These are phyloP conservation scores for Rhodosporidiobolus odoratus DNA, from an alignment of 768 basidiomycete genomes.

Conservation along the genomic window DNA sequence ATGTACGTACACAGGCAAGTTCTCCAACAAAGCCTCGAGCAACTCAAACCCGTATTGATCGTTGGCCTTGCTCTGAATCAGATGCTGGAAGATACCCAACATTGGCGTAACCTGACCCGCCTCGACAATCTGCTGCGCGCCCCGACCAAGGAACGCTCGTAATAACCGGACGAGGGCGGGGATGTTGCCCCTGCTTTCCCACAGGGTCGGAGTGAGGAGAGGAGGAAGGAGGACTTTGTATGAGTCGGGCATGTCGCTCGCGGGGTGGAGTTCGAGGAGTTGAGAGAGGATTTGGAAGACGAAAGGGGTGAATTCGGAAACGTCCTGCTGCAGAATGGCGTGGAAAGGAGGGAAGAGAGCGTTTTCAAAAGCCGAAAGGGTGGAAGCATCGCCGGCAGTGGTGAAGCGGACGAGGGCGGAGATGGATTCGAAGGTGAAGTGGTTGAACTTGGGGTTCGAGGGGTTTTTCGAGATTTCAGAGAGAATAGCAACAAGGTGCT, in stretches of 20 bases:
- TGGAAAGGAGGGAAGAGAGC: constrained; percentile 82
- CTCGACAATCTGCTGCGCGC: constrained; percentile 61
- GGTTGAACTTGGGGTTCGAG: constrained; percentile 94
- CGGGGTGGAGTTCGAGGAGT: constrained; percentile 76
- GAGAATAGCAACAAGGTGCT: constrained; percentile 72
- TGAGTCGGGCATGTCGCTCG: constrained; percentile 58
- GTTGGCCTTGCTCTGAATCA: constrained; percentile 70
- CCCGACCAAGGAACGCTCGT: constrained; percentile 72
- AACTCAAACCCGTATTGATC: constrained; percentile 90
- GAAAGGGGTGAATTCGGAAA: constrained; percentile 95
- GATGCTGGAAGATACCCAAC: constrained; percentile 82
- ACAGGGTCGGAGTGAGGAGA: constrained; percentile 74
- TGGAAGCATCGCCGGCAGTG: constrained; percentile 62
- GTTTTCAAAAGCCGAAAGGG: constrained; percentile 69
- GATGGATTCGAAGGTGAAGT: constrained; percentile 93
- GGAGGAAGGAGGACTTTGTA: constrained; percentile 76
- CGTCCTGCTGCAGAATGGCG: constrained; percentile 80
- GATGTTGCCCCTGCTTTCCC: constrained; percentile 91
- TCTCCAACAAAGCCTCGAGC: constrained; percentile 65
- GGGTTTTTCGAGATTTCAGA: constrained; percentile 89
- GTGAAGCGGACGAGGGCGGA: constrained; percentile 89
- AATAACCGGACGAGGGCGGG: constrained; percentile 86
- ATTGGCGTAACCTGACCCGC: constrained; percentile 69
- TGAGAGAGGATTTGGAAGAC: constrained; percentile 95
- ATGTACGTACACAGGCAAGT: constrained; percentile 64